Base-by-base conservation (phyloP, 169 alveolate species). In the Pseudocohnilembus persalinus region DNA sequence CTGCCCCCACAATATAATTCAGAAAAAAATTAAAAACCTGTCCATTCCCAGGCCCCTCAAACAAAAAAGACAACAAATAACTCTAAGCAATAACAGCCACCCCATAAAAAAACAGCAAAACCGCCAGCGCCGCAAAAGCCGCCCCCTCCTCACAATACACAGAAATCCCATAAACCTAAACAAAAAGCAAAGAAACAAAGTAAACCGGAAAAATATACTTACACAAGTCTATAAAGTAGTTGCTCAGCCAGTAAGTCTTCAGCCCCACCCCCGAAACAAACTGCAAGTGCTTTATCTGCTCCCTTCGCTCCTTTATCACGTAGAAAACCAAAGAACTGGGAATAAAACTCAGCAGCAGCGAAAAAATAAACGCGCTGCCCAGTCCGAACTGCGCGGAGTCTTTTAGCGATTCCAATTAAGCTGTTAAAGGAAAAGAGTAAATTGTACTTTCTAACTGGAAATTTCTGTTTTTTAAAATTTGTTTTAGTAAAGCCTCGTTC, bases 211-310 rank as follows among this genome's bases (percentile, higher is more conserved):
- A 81, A 0, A 90, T 74, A 80, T 93, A 90, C 83, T 96, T 96
- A 1, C 81, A 33, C 27, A 92, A 72, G 76, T 96, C 98, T 64
- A 92, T 90, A 26, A 82, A 79, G 75, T 83, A 93, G 87, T 92
- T 93, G 29, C 96, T 88, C n/a, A 90, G 35, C 97, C 98, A 96
- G 82, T 96, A 96, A 0, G 98, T 95, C 15, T 79, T 29, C 25
- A 92, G 77, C 27, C 82, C 84, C 63, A 96, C 88, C 31, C 98
- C 98, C 74, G 95, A 88, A 4, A 96, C 92, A 33, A 92, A 34
- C 87, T 94, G 92, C 86, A 91, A 88, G 83, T 96, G 98, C 80
- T 94, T 94, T 24, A 95, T 83, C 82, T 87, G 89, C 32, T 92
- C 90, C 63, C 84, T 90, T 88, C 95, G 84, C 86, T 96, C 98